Evolutionary conservation across 2,329 filamentous ascomycete genomes (phyloP), one percentile per base, ranked within the genome.

Genomic region (Beauveria rudraprayagi): DNA sequence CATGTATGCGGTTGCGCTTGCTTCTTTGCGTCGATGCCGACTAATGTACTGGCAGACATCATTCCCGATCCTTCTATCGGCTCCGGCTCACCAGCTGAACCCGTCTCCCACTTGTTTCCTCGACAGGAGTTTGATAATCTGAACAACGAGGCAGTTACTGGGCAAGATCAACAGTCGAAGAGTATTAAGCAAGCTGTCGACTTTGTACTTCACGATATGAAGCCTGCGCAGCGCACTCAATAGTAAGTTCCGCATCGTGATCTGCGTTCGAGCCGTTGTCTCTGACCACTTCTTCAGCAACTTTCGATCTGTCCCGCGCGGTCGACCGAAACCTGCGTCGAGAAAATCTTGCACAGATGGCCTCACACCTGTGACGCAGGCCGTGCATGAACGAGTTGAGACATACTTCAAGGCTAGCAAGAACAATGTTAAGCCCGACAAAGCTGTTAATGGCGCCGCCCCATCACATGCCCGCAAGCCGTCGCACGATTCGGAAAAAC

Each of bases 191-290:
- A 87, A 66, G 88, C 86, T 11, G 79, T 92, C 51, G 82, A 88
- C 67, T 87, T 93, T 71, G 79, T 97, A 34, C 83, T 90, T 61
- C 85, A 87, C 64, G 81, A 96, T 46, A 74, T 97, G 61, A 85
- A 86, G 69, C 82, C 86, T 1, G 83, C 87, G n/a, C 86, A 87
- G 63, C 77, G 89, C 64, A 87, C 88, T 10, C 77, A 88, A 68
- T 90, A 84, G 88, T 90, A 75, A 71, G 79, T 68, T 56, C 43
- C 5, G 24, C 53, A 57, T 17, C 24, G 28, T 10, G 4, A 26
- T 22, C 41, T 11, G 26, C 55, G 37, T 8, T 40, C 46, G 28
- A 26, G 11, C 24, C n/a, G 19, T 30, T 28, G 46, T 44, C 5
- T 28, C 50, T 37, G 16, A 47, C 59, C 56, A 65, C 70, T 75